These are phyloP conservation scores for Luffa aegyptiaca DNA, from an alignment of 306 rosid species.

Conservation along the genomic window DNA sequence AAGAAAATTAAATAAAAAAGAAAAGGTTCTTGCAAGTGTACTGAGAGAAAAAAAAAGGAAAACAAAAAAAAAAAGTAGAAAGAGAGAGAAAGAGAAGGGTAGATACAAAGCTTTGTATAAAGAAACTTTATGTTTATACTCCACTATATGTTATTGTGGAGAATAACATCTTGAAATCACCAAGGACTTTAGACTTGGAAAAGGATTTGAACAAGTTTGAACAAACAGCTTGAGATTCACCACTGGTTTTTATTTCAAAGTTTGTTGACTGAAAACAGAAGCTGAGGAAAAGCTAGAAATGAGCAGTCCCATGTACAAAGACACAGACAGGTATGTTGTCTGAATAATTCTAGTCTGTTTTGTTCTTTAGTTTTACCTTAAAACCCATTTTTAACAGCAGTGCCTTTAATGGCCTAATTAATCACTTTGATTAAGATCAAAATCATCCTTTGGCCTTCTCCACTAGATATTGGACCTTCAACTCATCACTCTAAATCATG, in stretches of 20 bases:
- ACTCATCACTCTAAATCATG: not conserved
- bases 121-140: conserved; percentile 71
- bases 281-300: not conserved
- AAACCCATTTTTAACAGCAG: not conserved
- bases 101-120: conserved; percentile 13
- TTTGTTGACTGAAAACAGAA: not conserved
- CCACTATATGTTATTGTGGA: conserved; percentile 34
- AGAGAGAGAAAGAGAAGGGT: not conserved
- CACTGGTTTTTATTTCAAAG: not conserved
- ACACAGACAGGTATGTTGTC: not conserved
- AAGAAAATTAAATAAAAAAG: not conserved
- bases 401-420: not conserved
- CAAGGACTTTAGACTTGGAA: not conserved
- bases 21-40: conserved; percentile 6
- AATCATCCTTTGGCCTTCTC: not conserved
- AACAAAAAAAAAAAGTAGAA: not conserved
- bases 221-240: not conserved
- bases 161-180: conserved; percentile 13
- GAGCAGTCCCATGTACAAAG: not conserved
- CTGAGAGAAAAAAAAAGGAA: not conserved
- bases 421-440: not conserved
- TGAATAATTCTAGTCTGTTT: not conserved
- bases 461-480: not conserved
- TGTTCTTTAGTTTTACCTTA: not conserved
- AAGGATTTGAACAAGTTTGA: not conserved